Percentiles rank a stretch among this genome's conserved stretches.
Conservation (phyloP, 2,329 filamentous ascomycete genomes). For the Curvularia hawaiiensis region DNA sequence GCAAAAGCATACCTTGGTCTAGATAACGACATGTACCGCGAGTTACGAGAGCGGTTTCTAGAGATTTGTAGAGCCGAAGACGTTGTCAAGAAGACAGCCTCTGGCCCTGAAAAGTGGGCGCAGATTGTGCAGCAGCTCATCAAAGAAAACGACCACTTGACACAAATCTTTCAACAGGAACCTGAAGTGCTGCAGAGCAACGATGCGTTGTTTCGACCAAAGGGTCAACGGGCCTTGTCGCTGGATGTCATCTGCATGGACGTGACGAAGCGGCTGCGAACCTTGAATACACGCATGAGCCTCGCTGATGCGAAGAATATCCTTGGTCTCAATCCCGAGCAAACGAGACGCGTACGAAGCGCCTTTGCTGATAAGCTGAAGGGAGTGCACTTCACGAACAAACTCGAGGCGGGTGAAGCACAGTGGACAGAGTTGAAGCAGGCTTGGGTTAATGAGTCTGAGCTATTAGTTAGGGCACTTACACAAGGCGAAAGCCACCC, state of each 20-base stretch:
- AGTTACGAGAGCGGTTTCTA: constrained; percentile 70
- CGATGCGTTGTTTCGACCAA: constrained; percentile 35
- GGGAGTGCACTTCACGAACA: constrained; percentile 71
- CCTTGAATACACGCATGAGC: constrained; percentile 67
- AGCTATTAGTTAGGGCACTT: constrained; percentile 61
- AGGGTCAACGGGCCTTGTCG: constrained; percentile 68
- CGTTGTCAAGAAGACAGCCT: constrained; percentile 76
- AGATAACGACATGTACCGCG: constrained; percentile 66
- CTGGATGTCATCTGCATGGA: constrained; percentile 81
- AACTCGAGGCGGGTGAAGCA: constrained; percentile 72
- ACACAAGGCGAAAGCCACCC: constrained; percentile 58
- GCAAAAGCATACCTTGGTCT: constrained; percentile 72
- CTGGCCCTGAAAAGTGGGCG: constrained; percentile 76
- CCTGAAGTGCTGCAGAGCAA: constrained; percentile 58
- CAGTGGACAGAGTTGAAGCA: constrained; percentile 74
- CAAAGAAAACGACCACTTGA: constrained; percentile 67
- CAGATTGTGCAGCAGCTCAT: constrained; percentile 71
- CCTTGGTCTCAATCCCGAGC: constrained; percentile 70
- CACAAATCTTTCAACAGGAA: constrained; percentile 62
- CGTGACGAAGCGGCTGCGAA: constrained; percentile 79
- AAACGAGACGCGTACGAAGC: constrained; percentile 68
- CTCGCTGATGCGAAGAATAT: constrained; percentile 76
- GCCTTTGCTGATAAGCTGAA: constrained; percentile 70
- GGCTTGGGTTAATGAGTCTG: constrained; percentile 66
- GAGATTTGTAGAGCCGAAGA: constrained; percentile 69